Base-by-base conservation (phyloP, 2,329 filamentous ascomycete genomes). In the Colletotrichum salicis region DNA sequence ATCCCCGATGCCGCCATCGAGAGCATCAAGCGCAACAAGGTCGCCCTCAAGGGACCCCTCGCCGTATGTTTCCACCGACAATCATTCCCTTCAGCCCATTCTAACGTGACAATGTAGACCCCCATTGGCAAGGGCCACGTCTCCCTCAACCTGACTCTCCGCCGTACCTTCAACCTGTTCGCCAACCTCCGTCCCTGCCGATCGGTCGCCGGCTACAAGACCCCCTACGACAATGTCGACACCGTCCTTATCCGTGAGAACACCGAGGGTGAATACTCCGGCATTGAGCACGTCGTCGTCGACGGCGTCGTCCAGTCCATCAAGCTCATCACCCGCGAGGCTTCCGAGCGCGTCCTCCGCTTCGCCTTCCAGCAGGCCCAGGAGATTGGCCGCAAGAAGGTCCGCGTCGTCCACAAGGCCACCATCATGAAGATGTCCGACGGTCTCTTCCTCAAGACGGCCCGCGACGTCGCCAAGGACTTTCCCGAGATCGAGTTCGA, bases 381-480 rank as follows among this genome's bases (percentile, higher is more conserved):
- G 84, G 91, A 94, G 78, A 93, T 98, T 80, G 95, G 95, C 86
- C 94, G 94, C 88, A 95, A 91, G 83, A 98, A 98, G 93, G 96
- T 98, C 80, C 94, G 95, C 81, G 96, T 95, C 72, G 95, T 98
- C 75, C 96, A 99, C 93, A 99, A 99, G 91, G 96, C 96, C 83
- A 98, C 96, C 82, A 99, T 99, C 88, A 99, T 99, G 96, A 99
- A 99, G 92, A 97, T 98, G 94, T 96, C 93, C 82, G 96, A 99
- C 84, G 96, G 96, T 86, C 94, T 99, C 74, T 99, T 99, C 92
- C 90, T 99, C 78, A 93, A 90, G 84, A 94, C 93, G 74, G 96
- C 93, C 78, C 88, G 91, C 77, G 90, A 96, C 74, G 91, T 99
- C 77, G 89, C 94, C 84, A 97, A 97, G 91, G 95, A 98, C 82